Evolutionary conservation across 352 stramenopile species (phyloP).

Genomic region (Halophytophthora batemanensis): DNA sequence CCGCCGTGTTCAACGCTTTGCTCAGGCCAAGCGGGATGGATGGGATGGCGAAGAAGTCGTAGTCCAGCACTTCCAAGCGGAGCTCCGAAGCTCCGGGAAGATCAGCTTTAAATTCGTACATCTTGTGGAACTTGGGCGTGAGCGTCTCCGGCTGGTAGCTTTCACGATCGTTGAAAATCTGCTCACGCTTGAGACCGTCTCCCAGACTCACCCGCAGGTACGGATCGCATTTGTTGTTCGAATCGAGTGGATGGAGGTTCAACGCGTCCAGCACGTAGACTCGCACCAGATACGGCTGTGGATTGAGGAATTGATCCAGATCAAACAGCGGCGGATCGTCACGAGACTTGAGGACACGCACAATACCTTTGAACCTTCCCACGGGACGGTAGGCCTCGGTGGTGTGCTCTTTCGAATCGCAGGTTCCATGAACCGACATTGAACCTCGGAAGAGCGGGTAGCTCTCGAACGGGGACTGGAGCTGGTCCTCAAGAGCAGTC

Average conservation of each 20-base stretch:
- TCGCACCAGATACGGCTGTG: constrained; percentile 77
- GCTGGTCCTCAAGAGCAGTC: constrained; percentile 58
- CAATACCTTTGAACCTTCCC: constrained; percentile 88
- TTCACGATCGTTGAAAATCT: constrained; percentile 78
- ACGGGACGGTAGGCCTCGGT: constrained; percentile 48
- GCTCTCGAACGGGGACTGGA: constrained; percentile 80
- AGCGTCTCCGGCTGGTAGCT: constrained; percentile 77
- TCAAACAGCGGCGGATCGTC: constrained; percentile 76
- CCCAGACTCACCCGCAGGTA: constrained; percentile 84
- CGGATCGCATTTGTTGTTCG: constrained; percentile 81
- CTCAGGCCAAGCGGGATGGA: constrained; percentile 47
- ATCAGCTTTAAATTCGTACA: constrained; percentile 89
- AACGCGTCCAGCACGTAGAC: constrained; percentile 86
- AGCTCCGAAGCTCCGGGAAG: constrained; percentile 77
- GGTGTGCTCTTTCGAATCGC: constrained; percentile 22
- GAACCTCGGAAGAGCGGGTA: constrained; percentile 66
- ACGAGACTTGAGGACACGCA: constrained; percentile 71
- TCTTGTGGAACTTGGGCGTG: constrained; percentile 87
- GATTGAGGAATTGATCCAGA: constrained; percentile 68
- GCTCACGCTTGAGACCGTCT: constrained; percentile 55
- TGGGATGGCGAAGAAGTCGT: constrained; percentile 71
- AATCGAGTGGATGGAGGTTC: constrained; percentile 80
- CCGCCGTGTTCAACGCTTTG: constrained; percentile 40
- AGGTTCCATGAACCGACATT: constrained; percentile 36
- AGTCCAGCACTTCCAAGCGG: constrained; percentile 65